A percentile compares a stretch with the other conserved stretches of the same genome.
These are phyloP conservation scores for Barbarea vulgaris DNA, from an alignment of 345 rosid genomes.

Conservation along the genomic window DNA sequence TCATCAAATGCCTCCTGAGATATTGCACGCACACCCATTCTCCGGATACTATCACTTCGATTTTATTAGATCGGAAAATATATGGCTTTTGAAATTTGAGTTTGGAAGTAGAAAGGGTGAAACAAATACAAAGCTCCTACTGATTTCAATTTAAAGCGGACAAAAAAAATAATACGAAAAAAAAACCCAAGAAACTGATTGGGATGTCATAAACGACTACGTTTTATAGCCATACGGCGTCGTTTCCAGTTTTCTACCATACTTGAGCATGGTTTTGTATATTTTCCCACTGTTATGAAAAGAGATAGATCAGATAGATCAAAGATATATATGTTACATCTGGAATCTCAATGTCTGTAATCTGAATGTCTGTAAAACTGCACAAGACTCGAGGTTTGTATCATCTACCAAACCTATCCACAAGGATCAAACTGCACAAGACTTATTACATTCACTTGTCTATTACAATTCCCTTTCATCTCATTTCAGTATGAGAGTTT, in stretches of 20 bases:
- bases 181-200: neutral
- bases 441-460: neutral
- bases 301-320: neutral
- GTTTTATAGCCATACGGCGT: neutral
- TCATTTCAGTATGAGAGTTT: too few relatives aligned
- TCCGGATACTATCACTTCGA: constrained; percentile 29
- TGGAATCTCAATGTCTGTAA: constrained; percentile 2
- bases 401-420: constrained; percentile 35
- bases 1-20: constrained; percentile 92
- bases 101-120: constrained; percentile 8
- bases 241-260: neutral
- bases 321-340: neutral
- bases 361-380: constrained; percentile 16
- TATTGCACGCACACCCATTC: constrained; percentile 57
- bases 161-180: neutral
- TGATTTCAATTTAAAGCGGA: constrained; percentile 17
- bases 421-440: constrained; percentile 31
- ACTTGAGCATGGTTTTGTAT: too few relatives aligned
- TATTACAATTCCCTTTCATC: neutral
- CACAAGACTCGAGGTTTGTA: constrained; percentile 29
- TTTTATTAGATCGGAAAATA: neutral
- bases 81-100: neutral
- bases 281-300: neutral
- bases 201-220: neutral
- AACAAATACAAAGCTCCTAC: neutral